Evolutionary conservation across 2,329 filamentous ascomycete species (phyloP).

Genomic region (Calonectria henricotiae): DNA sequence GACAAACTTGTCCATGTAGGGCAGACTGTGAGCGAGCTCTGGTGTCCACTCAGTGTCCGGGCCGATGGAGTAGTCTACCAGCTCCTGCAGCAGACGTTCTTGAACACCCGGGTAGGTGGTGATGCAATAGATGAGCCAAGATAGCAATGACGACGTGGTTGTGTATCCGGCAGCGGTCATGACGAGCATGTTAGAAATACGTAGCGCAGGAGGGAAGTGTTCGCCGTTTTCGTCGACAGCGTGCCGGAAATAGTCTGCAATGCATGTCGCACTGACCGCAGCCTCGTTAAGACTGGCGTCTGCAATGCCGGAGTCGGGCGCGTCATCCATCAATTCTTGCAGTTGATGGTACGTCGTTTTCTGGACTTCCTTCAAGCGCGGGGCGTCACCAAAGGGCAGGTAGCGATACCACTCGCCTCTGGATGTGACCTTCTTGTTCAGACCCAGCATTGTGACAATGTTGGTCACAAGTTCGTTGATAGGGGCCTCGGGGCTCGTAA

Average conservation of each 20-base stretch:
- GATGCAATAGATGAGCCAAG: conserved; percentile 18
- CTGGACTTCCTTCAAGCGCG: neutral
- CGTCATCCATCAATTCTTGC: conserved; percentile 1
- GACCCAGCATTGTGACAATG: neutral
- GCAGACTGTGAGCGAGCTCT: conserved; percentile 1
- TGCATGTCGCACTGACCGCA: neutral
- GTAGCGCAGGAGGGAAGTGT: neutral
- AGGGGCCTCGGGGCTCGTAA: neutral
- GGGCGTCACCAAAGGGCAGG: conserved; percentile 2
- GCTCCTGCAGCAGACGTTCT: neutral
- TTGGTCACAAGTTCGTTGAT: neutral
- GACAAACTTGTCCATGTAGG: conserved; percentile 20
- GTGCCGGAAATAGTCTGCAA: conserved; percentile 9
- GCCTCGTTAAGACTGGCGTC: neutral
- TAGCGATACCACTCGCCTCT: conserved; percentile 17
- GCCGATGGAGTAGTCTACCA: neutral
- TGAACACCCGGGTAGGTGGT: conserved; percentile 5
- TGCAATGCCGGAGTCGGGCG: conserved; percentile 1
- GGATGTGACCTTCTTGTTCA: neutral
- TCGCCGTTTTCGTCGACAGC: conserved; percentile 3
- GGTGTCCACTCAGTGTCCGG: conserved; percentile 15
- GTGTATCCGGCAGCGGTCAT: conserved; percentile 14
- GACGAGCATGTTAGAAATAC: conserved; percentile 3
- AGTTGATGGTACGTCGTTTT: neutral
- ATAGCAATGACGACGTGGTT: neutral